These are phyloP conservation scores for Colletotrichum truncatum DNA, from an alignment of 2,329 filamentous ascomycete genomes.

Conservation along the genomic window DNA sequence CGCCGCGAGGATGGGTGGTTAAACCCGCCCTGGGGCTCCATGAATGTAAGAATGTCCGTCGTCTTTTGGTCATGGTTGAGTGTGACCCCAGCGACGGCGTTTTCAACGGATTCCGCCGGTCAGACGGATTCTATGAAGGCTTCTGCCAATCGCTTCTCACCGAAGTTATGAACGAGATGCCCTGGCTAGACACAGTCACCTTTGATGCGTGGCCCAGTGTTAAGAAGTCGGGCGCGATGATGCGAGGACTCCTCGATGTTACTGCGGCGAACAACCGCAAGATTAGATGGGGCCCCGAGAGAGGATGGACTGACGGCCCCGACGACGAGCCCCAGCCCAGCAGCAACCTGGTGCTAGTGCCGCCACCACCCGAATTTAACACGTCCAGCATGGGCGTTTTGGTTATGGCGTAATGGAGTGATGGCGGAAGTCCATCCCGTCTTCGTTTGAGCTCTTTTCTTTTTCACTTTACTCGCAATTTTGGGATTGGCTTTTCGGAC, in stretches of 20 bases:
- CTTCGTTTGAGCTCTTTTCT: background rate
- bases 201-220: constrained; percentile 77
- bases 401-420: constrained; percentile 21
- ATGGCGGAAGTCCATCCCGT: background rate
- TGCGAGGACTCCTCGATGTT: constrained; percentile 66
- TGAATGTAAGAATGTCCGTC: constrained; percentile 68
- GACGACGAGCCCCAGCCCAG: constrained; percentile 44
- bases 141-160: constrained; percentile 69
- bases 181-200: constrained; percentile 66
- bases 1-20: constrained; percentile 76
- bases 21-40: constrained; percentile 69
- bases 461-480: background rate
- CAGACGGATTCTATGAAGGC: constrained; percentile 74
- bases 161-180: constrained; percentile 65
- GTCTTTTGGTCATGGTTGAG: constrained; percentile 75
- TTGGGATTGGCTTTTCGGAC: background rate
- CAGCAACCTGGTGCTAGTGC: constrained; percentile 13
- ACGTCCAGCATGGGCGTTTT: constrained; percentile 22
- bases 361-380: constrained; percentile 12
- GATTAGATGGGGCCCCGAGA: constrained; percentile 74
- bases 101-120: constrained; percentile 74
- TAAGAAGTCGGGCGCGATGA: constrained; percentile 70
- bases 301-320: constrained; percentile 69
- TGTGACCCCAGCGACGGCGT: constrained; percentile 74
- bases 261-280: constrained; percentile 56